Base-by-base conservation (phyloP, 495 filamentous ascomycete species). In the Aspergillus bertholletiae region DNA sequence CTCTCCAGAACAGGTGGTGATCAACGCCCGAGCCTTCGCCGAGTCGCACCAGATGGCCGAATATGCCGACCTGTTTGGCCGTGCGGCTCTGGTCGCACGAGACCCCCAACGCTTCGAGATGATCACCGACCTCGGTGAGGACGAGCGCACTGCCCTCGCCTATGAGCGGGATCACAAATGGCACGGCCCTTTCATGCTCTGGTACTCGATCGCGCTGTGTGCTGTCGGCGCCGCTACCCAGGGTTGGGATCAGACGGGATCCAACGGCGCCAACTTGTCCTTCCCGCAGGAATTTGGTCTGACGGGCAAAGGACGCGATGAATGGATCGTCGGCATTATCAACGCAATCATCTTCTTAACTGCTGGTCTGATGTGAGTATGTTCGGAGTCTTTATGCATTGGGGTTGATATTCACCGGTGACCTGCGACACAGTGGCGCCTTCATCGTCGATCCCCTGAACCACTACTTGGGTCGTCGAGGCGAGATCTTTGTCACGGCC, bases 171-270 rank as follows among this genome's bases (percentile, higher is more conserved):
- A 66, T 20, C 66, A 71, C 35, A 69, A 69, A 63, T 73, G 70
- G 70, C 64, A 71, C 22, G 66, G 64, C 7, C 62, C 70, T 0
- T 17, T 5, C 2, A 68, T 66, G 62, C 64, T 73, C 22, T 73
- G 68, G 66, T 71, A 71, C 49, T 65, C 67, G 4, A 67, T 73
- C 24, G 52, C 46, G 15, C 52, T 71, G 21, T 71, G 68, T 53
- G 66, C 68, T 23, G 21, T 73, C 22, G 70, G 68, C 2, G 70
- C 70, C 8, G 70, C 70, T 5, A 73, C 67, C 2, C 70, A 73
- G 54, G 80, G 80, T 26, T 87, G 83, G 85, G 85, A 87, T 67
- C 83, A 88, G 60, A 86, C 84, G 5, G 85, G 84, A 7, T 80
- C 80, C 45, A 88, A 88, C 57, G 85, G 85, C 21, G 85, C 84